Evolutionary conservation across 768 basidiomycete genomes (phyloP).

Genomic region (Russula compacta): DNA sequence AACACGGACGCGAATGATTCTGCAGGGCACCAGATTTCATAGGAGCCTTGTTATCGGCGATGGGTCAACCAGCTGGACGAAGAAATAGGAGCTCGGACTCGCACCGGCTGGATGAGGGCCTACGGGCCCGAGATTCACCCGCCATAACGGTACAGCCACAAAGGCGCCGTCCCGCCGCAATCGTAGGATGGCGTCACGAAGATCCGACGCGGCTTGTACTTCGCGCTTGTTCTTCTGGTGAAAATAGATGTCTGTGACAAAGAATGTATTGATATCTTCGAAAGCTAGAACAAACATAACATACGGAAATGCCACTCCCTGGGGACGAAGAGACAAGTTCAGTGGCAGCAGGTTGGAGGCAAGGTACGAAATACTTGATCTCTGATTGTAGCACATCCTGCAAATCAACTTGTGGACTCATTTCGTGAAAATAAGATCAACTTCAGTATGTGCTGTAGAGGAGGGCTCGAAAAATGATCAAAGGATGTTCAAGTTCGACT

Average conservation of each 20-base stretch:
- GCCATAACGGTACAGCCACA: conserved; percentile 65
- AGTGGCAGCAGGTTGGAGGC: background rate
- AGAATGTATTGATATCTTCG: background rate
- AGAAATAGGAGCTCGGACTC: conserved; percentile 19
- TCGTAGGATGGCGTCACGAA: conserved; percentile 63
- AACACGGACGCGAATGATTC: conserved; percentile 71
- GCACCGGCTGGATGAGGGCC: conserved; percentile 72
- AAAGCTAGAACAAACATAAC: conserved; percentile 16
- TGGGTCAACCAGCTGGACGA: background rate
- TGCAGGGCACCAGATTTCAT: conserved; percentile 72
- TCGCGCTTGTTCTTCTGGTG: conserved; percentile 55
- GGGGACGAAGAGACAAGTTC: background rate
- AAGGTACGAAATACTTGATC: conserved; percentile 40
- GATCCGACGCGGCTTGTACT: conserved; percentile 51
- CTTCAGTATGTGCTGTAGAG: too few species aligned
- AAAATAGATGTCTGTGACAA: conserved; percentile 65
- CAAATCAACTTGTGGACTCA: conserved; percentile 40
- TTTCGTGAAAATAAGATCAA: background rate
- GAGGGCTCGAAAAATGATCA: background rate
- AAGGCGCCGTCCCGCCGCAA: conserved; percentile 70
- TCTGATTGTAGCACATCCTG: conserved; percentile 49
- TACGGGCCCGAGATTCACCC: conserved; percentile 58
- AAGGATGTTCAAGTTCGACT: background rate
- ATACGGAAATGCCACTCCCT: conserved; percentile 79
- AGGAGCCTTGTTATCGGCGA: conserved; percentile 44